A percentile compares a stretch with the other conserved stretches of the same genome.
phyloP scores from a whole-genome alignment of 73 alveolate species.

The Blepharisma japonicum region DNA sequence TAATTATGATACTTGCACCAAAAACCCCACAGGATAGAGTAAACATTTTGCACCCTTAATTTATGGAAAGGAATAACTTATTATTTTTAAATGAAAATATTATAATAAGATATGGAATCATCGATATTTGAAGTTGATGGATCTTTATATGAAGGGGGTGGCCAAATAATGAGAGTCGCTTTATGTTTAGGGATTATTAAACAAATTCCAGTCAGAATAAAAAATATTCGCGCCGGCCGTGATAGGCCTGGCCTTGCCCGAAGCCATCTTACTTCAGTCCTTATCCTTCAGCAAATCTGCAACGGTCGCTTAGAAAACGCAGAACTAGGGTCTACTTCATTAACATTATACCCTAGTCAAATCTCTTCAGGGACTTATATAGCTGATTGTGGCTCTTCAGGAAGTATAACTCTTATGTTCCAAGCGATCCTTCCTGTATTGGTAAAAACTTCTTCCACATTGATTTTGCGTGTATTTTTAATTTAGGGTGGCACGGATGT shows the following conservation, averaged over 20 bases:
- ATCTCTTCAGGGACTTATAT: not conserved
- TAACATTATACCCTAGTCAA: conserved; percentile 3
- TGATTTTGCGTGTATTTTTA: not conserved
- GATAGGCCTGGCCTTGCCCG: conserved; percentile 18
- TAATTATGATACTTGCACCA: no score
- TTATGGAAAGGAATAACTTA: no score
- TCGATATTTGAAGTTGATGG: not conserved
- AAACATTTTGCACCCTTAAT: no score
- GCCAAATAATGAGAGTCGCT: conserved; percentile 10
- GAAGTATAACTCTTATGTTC: not conserved
- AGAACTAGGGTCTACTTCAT: not conserved
- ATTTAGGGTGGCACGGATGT: conserved; percentile 2
- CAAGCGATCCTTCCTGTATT: conserved; percentile 24
- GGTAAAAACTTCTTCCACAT: not conserved
- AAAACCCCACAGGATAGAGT: no score
- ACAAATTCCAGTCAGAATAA: not conserved
- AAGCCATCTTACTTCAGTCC: not conserved
- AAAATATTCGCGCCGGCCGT: not conserved
- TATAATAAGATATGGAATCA: no score
- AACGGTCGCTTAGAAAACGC: not conserved
- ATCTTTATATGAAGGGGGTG: conserved; percentile 26
- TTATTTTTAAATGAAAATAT: no score
- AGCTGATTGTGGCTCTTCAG: not conserved
- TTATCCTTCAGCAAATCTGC: not conserved
- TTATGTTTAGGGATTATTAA: not conserved